Conservation (phyloP, 495 filamentous ascomycete genomes). For the Penicillium desertorum region DNA sequence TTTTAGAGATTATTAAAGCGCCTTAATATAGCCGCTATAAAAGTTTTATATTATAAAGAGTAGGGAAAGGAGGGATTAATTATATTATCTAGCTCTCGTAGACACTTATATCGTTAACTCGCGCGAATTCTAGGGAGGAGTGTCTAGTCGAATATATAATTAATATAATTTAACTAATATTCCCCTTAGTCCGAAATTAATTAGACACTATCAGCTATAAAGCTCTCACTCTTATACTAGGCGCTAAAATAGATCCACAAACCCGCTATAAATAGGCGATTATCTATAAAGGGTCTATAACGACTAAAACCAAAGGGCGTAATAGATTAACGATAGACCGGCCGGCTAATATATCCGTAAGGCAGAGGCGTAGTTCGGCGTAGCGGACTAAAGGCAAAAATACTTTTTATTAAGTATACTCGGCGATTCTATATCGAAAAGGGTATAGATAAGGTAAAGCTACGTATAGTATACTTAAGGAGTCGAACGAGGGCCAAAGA, state of each 20-base stretch:
- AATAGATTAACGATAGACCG: neutral
- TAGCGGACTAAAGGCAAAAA: too few relatives aligned
- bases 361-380: too few relatives aligned
- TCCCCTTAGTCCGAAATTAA: neutral
- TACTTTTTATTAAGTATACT: too few relatives aligned
- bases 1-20: neutral
- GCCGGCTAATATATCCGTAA: too few relatives aligned
- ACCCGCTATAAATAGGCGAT: neutral
- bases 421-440: too few relatives aligned
- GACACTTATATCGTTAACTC: neutral
- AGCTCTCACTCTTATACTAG: neutral
- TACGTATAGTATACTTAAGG: too few relatives aligned
- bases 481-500: too few relatives aligned
- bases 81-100: neutral
- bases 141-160: neutral
- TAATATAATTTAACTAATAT: neutral
- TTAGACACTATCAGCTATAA: neutral
- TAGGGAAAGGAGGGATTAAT: neutral
- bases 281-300: neutral
- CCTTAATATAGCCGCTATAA: too few relatives aligned
- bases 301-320: neutral
- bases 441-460: too few relatives aligned
- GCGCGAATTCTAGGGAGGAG: neutral
- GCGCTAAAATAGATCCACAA: neutral
- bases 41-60: neutral